Base-by-base conservation (phyloP, 2,329 filamentous ascomycete genomes). In the Dryadomyces quercus-mongolicae region DNA sequence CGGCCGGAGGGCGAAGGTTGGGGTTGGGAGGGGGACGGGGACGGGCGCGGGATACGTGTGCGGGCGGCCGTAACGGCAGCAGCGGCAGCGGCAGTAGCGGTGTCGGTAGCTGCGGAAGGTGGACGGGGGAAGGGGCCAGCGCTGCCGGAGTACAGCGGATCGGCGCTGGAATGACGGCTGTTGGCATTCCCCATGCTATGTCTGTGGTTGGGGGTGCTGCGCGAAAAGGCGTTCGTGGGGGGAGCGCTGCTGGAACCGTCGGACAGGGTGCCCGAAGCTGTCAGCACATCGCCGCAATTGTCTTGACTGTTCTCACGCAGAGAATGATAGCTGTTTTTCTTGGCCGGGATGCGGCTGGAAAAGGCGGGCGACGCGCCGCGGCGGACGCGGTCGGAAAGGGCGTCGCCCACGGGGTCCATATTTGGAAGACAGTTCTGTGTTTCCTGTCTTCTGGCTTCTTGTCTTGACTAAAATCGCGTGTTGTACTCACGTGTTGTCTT, bases 1-100 rank as follows among this genome's bases (percentile, higher is more conserved):
- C 53, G 63, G 50, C 63, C 59, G 38, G 55, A 54, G 16, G 49
- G 45, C 18, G 18, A 42, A 3, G 36, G 31, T 3, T 52, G 47
- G 36, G n/a, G 44, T 31, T 21, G 13, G 47, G 2, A 25, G 51
- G 56, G 47, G 53, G 55, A 5, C 44, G 59, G 21, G 25, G 58
- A 56, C 13, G 61, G 65, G 34, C 65, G 62, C 8, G 67, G 66
- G 15, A 68, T 65, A 45, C 59, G 64, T 21, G 66, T 66, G 47
- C 46, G 54, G 49, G 45, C 34, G 13, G 36, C 20, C 15, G 38
- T 42, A 44, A 13, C n/a, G 42, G 50, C 8, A 9, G 22, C 9
- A 6, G 47, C 31, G 25, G 34, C 5, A 34, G 46, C 21, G 15
- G 44, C 22, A 49, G 47, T 18, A 16, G 47, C 25, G 25, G 31